phyloP scores from a whole-genome alignment of 192 early-diverging fungal genomes.

The Paraglomus occultum region DNA sequence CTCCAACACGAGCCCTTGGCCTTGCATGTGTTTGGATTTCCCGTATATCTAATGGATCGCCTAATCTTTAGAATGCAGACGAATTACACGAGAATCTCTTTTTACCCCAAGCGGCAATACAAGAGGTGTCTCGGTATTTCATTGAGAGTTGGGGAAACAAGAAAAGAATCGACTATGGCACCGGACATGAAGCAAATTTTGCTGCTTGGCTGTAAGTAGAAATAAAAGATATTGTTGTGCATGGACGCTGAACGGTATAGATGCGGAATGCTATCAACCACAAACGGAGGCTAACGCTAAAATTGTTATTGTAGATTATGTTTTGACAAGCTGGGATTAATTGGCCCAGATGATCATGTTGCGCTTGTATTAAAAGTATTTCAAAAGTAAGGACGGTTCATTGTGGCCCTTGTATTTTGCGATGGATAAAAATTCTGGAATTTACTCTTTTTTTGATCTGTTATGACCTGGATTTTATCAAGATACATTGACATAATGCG shows the following conservation, averaged over 20 bases:
- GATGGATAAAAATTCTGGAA: not conserved
- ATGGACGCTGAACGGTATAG: too few relatives aligned
- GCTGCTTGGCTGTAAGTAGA: constrained; percentile 71
- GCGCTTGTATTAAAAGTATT: constrained; percentile 81
- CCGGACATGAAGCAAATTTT: constrained; percentile 95
- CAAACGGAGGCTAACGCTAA: too few relatives aligned
- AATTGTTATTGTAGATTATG: constrained; percentile 54
- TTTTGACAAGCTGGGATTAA: constrained; percentile 68
- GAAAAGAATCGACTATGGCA: constrained; percentile 95
- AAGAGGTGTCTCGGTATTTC: constrained; percentile 72
- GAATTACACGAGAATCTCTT: constrained; percentile 36
- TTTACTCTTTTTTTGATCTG: constrained; percentile 1
- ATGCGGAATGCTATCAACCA: too few relatives aligned
- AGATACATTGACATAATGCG: constrained; percentile 90
- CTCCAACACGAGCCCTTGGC: not conserved
- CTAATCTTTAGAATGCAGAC: constrained; percentile 30
- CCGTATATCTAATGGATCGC: not conserved
- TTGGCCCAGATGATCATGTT: constrained; percentile 66
- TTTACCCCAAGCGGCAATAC: constrained; percentile 39
- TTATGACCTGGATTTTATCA: not conserved
- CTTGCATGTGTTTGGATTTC: not conserved
- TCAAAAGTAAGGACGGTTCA: constrained; percentile 44
- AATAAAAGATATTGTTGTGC: not conserved
- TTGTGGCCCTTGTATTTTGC: constrained; percentile 32
- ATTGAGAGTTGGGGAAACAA: constrained; percentile 85